Percentiles rank a stretch among this genome's conserved stretches.
Evolutionary conservation across 306 rosid species (phyloP).

Genomic region (Citrullus mucosospermus): DNA sequence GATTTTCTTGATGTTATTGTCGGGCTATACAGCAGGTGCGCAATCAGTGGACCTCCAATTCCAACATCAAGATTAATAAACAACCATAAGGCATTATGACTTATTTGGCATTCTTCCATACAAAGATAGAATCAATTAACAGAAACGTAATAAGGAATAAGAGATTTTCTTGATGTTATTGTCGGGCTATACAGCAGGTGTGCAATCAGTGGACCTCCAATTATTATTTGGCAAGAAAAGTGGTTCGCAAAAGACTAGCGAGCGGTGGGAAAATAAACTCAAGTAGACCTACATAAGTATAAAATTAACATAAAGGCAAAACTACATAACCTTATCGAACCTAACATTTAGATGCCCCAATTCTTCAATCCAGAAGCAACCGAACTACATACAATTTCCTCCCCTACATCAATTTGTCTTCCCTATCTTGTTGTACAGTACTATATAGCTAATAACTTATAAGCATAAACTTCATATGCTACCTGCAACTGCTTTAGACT

Average conservation of each 20-base stretch:
- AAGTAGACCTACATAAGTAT: not conserved
- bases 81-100: not conserved
- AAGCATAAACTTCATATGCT: not conserved
- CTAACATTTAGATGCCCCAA: not conserved
- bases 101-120: not conserved
- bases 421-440: not conserved
- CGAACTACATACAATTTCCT: not conserved
- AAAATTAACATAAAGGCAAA: not conserved
- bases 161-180: not conserved
- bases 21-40: not conserved
- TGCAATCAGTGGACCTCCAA: not conserved
- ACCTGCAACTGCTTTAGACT: constrained; percentile 34
- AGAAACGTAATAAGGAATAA: not conserved
- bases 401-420: not conserved
- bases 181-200: not conserved
- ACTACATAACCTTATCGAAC: not conserved
- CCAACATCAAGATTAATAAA: not conserved
- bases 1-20: not conserved
- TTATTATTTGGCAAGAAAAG: not conserved
- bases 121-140: not conserved
- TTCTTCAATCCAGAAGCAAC: not conserved
- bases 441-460: not conserved
- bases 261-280: not conserved
- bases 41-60: not conserved
- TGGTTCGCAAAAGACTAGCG: not conserved